These are phyloP conservation scores for Nothopassalora personata DNA, from an alignment of 2,329 filamentous ascomycete genomes.

Conservation along the genomic window DNA sequence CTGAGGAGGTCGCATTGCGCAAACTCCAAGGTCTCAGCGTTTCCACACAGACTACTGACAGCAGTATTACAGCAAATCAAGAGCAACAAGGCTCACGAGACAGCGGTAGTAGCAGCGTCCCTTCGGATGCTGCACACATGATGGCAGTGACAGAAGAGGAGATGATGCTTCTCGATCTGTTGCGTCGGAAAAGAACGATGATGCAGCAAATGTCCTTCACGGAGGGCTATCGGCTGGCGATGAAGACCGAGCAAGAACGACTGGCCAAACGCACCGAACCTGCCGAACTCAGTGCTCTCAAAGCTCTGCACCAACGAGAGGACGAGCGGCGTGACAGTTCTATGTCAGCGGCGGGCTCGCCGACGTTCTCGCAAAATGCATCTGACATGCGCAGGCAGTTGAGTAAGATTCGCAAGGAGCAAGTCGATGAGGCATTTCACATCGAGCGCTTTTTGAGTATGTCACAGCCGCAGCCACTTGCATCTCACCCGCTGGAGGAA, in stretches of 20 bases:
- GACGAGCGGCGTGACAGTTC: slow-evolving; percentile 14
- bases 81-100: neutral
- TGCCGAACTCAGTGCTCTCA: slow-evolving; percentile 22
- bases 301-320: slow-evolving; percentile 20
- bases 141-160: slow-evolving; percentile 49
- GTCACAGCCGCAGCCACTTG: slow-evolving; percentile 16
- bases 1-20: slow-evolving; percentile 11
- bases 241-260: slow-evolving; percentile 32
- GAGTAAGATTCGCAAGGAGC: slow-evolving; percentile 25
- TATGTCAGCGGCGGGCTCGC: slow-evolving; percentile 7
- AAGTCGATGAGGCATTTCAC: slow-evolving; percentile 27
- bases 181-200: slow-evolving; percentile 45
- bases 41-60: slow-evolving; percentile 9
- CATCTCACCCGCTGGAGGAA: slow-evolving; percentile 13
- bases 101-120: neutral
- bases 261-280: slow-evolving; percentile 18
- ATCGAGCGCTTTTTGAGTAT: slow-evolving; percentile 27
- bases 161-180: slow-evolving; percentile 45
- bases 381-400: slow-evolving; percentile 21
- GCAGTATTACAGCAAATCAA: slow-evolving; percentile 5
- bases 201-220: slow-evolving; percentile 40
- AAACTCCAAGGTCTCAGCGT: slow-evolving; percentile 14
- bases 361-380: slow-evolving; percentile 7
- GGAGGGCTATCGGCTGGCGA: slow-evolving; percentile 34
- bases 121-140: slow-evolving; percentile 18